Evolutionary conservation across 2,329 filamentous ascomycete species (phyloP), one percentile per base, ranked within the genome.

Genomic region (Daldinia sp.): DNA sequence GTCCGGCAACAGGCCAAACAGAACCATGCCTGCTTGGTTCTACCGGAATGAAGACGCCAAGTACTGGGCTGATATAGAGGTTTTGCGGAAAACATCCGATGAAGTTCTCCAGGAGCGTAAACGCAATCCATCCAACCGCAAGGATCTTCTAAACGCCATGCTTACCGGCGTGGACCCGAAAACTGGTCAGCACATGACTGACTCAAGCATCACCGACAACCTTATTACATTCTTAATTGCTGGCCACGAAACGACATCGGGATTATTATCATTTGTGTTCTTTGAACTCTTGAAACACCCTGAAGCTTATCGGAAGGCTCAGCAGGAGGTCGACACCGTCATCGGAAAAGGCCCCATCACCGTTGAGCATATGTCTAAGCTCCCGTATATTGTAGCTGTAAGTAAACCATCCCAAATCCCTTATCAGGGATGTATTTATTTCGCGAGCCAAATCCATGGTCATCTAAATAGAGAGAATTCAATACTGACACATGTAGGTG

Each of bases 211-310:
- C 64, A 82, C 86, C 13, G 82, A 89, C 72, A 91, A 93, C 66
- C 85, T 93, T 77, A 87, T 90, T 61, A 92, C 89, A 0, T 92
- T 92, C 67, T 75, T 92, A 8, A 87, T 90, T 69, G 88, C 88
- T 32, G 87, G 88, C 1, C 89, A 91, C 64, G 90, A 92, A 69
- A 93, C 91, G 0, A 90, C 90, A 0, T 86, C 87, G 1, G 89
- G 89, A 2, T 76, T 89, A 13, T 74, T 93, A 10, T 85, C 87
- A 0, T 92, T 91, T 70, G 77, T 83, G 0, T 85, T 91, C 50
- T 89, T 88, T 71, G 81, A 88, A 57, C 79, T 93, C 1, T 73
- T 91, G 30, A 88, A 87, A 72, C 81, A 89, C 68, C 89, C 89
- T 0, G 80, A 82, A 1, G 79, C 81, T 1, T 86, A 88, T 63